Base-by-base conservation (phyloP, 352 stramenopile genomes). In the Pythium sp. region DNA sequence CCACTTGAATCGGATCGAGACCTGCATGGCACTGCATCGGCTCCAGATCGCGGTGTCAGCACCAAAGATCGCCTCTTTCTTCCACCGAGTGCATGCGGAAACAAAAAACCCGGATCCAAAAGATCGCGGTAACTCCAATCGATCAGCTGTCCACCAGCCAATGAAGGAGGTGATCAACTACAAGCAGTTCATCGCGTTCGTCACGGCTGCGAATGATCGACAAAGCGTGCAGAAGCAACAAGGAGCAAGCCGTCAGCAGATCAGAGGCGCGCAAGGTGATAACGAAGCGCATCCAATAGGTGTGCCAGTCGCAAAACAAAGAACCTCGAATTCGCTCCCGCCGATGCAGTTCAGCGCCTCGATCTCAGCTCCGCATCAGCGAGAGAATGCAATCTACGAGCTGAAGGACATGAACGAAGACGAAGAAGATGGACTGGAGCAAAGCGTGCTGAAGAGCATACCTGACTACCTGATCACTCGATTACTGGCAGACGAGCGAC, bases 101-200 rank as follows among this genome's bases (percentile, higher is more conserved):
- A 24, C n/a, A 8, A 28, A 43, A 1, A 41, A 34, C 32, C 53
- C 0, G n/a, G 62, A 56, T 54, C 51, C 28, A 32, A 30, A 34
- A 64, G 24, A 43, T 58, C 57, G 46, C 55, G 60, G 26, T 6
- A 64, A 54, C 60, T 11, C 55, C 32, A 30, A 59, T 28, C 46
- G 26, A 54, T 67, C 43, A 8, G 24, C 59, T 0, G 62, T 72
- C 26, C 57, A 76, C 49, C 28, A 74, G 6, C 79, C 81, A 0
- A 68, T 89, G 36, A 76, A 78, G 5, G 80, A 93, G 64, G 67
- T 90, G 55, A 93, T 93, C 55, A 92, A 75, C 68, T 93, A 86
- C 71, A 90, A 88, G 58, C 81, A 91, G 62, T 93, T 93, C 55
- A 75, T 84, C 24, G 85, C 83, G 4, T 92, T 93, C 62, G 73